Conservation (phyloP, 306 rosid genomes). For the Sicyos baderoa region DNA sequence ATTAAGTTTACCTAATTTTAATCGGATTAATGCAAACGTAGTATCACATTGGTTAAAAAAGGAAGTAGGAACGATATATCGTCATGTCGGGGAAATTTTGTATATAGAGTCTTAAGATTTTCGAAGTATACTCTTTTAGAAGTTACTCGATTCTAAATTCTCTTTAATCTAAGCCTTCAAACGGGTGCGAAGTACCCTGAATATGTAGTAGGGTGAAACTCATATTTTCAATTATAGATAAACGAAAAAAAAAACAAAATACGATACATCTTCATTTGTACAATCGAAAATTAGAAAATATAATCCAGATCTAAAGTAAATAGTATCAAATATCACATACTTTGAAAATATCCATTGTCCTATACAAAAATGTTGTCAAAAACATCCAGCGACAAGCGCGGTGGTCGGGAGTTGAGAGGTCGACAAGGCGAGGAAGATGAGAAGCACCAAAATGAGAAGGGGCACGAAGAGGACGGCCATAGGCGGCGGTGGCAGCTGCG, state of each 20-base stretch:
- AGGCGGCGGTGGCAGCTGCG: conserved; percentile 4
- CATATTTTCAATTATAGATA: too few species aligned
- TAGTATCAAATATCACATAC: neutral
- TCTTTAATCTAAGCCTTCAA: too few species aligned
- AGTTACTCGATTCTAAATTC: too few species aligned
- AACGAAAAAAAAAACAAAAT: too few species aligned
- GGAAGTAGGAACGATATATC: neutral
- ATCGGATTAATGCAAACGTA: neutral
- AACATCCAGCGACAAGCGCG: neutral
- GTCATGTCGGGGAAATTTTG: neutral
- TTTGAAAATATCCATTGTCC: neutral
- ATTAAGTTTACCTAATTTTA: neutral
- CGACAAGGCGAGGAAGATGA: neutral
- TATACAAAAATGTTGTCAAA: neutral
- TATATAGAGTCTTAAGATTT: too few species aligned
- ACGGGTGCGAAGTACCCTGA: too few species aligned
- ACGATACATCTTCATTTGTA: too few species aligned
- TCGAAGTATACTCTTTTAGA: too few species aligned
- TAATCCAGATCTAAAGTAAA: neutral
- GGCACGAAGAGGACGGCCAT: neutral
- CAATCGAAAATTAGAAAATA: neutral
- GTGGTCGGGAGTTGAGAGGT: neutral
- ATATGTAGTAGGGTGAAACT: too few species aligned
- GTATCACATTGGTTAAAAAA: too few species aligned
- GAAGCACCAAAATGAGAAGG: neutral